Base-by-base conservation (phyloP, 163 green algal genomes). In the Volvox carteri region DNA sequence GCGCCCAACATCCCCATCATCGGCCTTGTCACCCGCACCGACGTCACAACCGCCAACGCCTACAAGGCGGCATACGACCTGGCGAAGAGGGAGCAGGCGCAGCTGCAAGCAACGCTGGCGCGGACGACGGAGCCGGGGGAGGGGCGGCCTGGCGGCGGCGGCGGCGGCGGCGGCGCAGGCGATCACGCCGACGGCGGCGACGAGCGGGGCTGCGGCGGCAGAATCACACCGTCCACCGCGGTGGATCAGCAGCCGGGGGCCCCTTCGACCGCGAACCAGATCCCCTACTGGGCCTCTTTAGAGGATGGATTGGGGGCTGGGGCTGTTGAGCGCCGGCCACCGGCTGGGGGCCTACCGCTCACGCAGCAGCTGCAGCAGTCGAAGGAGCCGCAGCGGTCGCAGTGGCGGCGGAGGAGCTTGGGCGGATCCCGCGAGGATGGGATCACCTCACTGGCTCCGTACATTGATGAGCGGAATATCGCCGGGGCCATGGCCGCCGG, bases 21-120 rank as follows among this genome's bases (percentile, higher is more conserved):
- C 37, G 68, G 68, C 25, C 68, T 83, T 35, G 73, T 89, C 84
- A 83, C 84, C 23, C 68, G 84, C 50, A 28, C 84, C 68, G 52
- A 83, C 68, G 37, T 83, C 52, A 37, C 48, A 11, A 33, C 35
- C 1, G 28, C 67, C 25, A 73, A 73, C 50, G 83, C 83, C 50
- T 83, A 81, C 83, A 48, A 68, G 37, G 78, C 62, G 4, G 78
- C 78, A 12, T 78, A 86, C 60, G 18, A 41, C 4, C 78, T 86
- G 30, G 78, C 78, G n/a, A 23, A 86, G 78, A 42, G n/a, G 28
- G 78, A 86, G 56, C 83, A 73, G 56, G 30, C 67, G 56, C 56
- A 75, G 54, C 78, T 86, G 56, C 78, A 86, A 37, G 58, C 19
- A 39, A 23, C 75, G 21, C 18, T 86, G 9, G 23, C 6, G 9